A percentile compares a stretch with the other conserved stretches of the same genome.
Conservation (phyloP, 495 filamentous ascomycete species). For the Bacidia rubella region DNA sequence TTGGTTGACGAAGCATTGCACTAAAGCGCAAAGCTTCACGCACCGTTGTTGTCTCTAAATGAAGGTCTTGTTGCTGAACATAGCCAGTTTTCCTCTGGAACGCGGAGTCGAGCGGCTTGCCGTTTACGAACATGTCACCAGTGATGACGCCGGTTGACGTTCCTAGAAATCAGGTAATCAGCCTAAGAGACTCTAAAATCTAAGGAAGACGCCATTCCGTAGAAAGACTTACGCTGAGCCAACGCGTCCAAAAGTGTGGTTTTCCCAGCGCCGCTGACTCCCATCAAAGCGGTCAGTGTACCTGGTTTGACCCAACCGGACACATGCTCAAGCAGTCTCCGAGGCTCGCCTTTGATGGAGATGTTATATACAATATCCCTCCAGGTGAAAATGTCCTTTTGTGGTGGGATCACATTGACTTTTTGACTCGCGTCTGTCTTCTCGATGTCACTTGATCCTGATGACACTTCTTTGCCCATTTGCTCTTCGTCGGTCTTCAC, state of each 20-base stretch:
- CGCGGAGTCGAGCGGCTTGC: constrained; percentile 25
- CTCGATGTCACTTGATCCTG: not conserved
- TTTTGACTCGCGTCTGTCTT: not conserved
- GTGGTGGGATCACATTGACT: constrained; percentile 4
- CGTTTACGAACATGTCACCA: constrained; percentile 43
- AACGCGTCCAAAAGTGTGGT: constrained; percentile 53
- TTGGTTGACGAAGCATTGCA: constrained; percentile 42
- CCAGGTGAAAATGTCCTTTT: constrained; percentile 65
- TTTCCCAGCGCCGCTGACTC: constrained; percentile 51
- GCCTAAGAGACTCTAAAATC: not conserved
- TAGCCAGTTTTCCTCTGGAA: constrained; percentile 37
- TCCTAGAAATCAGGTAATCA: constrained; percentile 16
- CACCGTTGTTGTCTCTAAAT: constrained; percentile 46
- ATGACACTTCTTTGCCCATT: not conserved
- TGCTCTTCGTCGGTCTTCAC: not conserved
- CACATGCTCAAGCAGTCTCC: constrained; percentile 48
- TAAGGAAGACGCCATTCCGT: too few relatives aligned
- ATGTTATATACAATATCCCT: constrained; percentile 64
- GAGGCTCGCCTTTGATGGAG: constrained; percentile 44
- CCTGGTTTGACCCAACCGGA: constrained; percentile 56
- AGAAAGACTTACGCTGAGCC: constrained; percentile 27
- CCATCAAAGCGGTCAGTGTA: constrained; percentile 53
- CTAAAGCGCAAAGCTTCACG: constrained; percentile 47
- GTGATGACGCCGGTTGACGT: constrained; percentile 38
- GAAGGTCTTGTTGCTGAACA: constrained; percentile 48